Evolutionary conservation across 495 filamentous ascomycete species (phyloP).

Genomic region (Xylaria nigripes): DNA sequence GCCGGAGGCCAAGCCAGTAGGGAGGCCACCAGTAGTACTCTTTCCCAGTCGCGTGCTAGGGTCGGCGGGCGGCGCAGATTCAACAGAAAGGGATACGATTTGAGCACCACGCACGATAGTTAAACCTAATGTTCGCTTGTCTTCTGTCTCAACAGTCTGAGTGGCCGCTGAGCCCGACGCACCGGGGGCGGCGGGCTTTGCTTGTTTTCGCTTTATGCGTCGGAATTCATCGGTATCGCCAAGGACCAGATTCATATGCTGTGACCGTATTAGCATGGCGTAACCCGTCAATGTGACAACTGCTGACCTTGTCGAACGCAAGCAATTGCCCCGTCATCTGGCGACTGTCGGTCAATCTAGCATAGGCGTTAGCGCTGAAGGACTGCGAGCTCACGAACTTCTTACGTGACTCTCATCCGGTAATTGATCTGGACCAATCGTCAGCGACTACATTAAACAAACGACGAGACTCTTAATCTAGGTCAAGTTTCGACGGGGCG

Average conservation of each 20-base stretch:
- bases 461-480: conserved; percentile 4
- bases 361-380: conserved; percentile 2
- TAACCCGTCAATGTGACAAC: not conserved
- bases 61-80: conserved; percentile 93
- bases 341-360: conserved; percentile 72
- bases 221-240: conserved; percentile 99
- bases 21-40: conserved; percentile 57
- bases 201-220: conserved; percentile 79
- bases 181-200: conserved; percentile 67
- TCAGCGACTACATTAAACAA: conserved; percentile 26
- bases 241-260: conserved; percentile 99
- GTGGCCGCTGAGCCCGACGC: conserved; percentile 37
- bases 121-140: conserved; percentile 91
- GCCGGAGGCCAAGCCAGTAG: conserved; percentile 65
- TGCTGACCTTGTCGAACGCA: conserved; percentile 85
- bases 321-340: conserved; percentile 97
- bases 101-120: conserved; percentile 91
- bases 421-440: conserved; percentile 76
- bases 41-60: conserved; percentile 82
- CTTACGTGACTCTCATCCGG: conserved; percentile 82
- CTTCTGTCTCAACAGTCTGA: conserved; percentile 75
- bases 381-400: not conserved
- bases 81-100: conserved; percentile 89
- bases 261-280: conserved; percentile 17
- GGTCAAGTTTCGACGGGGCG: not conserved